phyloP scores from a whole-genome alignment of 208 protist genomes.

The Porcisia hertigi region DNA sequence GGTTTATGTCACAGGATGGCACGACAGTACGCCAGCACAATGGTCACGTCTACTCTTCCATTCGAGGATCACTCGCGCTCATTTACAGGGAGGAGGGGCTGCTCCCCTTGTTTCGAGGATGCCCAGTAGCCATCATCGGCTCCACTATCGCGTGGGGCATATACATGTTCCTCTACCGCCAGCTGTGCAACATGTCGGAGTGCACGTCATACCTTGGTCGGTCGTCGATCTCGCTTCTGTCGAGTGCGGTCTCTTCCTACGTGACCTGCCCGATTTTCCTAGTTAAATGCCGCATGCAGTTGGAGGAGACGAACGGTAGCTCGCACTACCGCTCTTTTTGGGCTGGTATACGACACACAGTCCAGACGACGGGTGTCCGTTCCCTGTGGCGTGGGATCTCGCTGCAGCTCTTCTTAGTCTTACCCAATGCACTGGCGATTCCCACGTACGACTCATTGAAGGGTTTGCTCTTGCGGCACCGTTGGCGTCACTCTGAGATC shows the following conservation, averaged over 20 bases:
- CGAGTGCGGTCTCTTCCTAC: conserved; percentile 48
- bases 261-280: conserved; percentile 66
- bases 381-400: conserved; percentile 80
- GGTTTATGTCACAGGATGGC: conserved; percentile 83
- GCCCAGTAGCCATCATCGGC: conserved; percentile 45
- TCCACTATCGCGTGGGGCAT: conserved; percentile 55
- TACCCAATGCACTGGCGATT: conserved; percentile 75
- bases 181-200: conserved; percentile 56
- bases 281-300: conserved; percentile 84
- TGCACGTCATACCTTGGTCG: conserved; percentile 49
- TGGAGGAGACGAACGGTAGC: conserved; percentile 55
- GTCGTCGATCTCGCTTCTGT: conserved; percentile 40
- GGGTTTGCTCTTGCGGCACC: conserved; percentile 42
- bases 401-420: conserved; percentile 73
- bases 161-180: conserved; percentile 75
- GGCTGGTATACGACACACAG: conserved; percentile 45
- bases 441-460: conserved; percentile 88
- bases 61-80: conserved; percentile 28
- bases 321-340: conserved; percentile 71
- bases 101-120: conserved; percentile 55
- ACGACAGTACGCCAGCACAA: conserved; percentile 56
- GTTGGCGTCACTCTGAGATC: conserved; percentile 22
- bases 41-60: conserved; percentile 50
- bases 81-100: conserved; percentile 55
- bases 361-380: conserved; percentile 61